phyloP scores from a whole-genome alignment of 73 alveolate genomes.

The Durusdinium trenchii region DNA sequence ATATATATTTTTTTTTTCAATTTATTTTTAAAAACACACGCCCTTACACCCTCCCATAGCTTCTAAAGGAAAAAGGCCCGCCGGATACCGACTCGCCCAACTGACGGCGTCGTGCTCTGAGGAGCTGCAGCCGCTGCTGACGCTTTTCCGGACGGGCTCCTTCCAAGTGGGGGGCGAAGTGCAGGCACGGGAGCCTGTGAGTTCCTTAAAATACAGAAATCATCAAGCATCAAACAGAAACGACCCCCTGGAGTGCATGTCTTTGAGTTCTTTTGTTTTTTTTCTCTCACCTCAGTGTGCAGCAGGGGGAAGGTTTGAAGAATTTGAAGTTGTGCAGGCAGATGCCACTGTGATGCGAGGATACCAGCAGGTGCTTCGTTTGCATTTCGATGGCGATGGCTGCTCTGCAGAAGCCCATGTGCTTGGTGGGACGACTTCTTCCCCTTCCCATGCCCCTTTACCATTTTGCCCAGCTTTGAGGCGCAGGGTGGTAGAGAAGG shows the following conservation, averaged over 20 bases:
- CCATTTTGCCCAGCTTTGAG: neutral
- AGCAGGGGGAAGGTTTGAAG: slow-evolving; percentile 4
- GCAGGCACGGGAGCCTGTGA: slow-evolving; percentile 20
- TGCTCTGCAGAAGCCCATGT: neutral
- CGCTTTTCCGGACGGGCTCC: neutral
- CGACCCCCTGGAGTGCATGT: too few species aligned
- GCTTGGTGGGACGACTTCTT: too few species aligned
- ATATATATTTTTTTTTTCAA: too few species aligned
- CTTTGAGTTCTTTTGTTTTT: too few species aligned
- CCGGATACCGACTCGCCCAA: neutral
- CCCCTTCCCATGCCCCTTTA: too few species aligned
- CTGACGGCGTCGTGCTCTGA: too few species aligned
- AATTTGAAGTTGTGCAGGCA: too few species aligned
- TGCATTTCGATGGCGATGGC: neutral
- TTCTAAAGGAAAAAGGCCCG: too few species aligned
- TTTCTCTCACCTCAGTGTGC: neutral
- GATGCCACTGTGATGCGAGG: slow-evolving; percentile 93
- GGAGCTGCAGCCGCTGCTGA: slow-evolving; percentile 55
- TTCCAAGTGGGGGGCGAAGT: slow-evolving; percentile 27
- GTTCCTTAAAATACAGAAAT: too few species aligned
- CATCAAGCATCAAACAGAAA: too few species aligned
- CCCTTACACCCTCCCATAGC: too few species aligned
- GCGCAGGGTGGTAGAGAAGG: slow-evolving; percentile 52
- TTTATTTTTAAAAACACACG: too few species aligned
- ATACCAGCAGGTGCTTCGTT: slow-evolving; percentile 66